phyloP scores from a whole-genome alignment of 352 stramenopile species.

The Pythium plurisporium region DNA sequence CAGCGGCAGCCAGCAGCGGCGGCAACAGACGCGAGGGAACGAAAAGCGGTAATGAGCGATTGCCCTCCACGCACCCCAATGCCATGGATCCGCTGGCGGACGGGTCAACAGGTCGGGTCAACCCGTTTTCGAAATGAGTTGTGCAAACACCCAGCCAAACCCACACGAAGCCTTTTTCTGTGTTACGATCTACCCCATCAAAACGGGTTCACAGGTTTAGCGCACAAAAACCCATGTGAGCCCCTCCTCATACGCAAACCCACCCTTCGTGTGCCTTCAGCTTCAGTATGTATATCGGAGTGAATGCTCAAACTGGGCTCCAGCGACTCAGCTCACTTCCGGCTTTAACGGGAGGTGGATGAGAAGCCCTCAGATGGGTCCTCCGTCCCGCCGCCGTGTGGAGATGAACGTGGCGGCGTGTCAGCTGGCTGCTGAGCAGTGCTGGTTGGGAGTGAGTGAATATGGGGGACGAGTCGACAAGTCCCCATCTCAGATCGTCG shows the following conservation, averaged over 20 bases:
- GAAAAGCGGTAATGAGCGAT: constrained; percentile 10
- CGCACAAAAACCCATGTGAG: neutral
- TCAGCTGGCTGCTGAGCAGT: no score
- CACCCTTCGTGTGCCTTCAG: no score
- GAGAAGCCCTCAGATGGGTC: neutral
- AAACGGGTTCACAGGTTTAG: neutral
- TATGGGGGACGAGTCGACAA: no score
- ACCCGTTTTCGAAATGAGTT: constrained; percentile 1
- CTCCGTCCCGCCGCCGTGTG: no score
- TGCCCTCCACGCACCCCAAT: constrained; percentile 17
- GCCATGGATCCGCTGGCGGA: constrained; percentile 19
- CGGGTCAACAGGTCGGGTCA: constrained; percentile 4
- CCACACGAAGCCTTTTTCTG: no score
- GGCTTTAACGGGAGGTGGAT: constrained; percentile 5
- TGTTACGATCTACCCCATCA: no score
- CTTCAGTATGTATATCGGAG: constrained; percentile 6
- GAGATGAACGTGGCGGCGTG: no score
- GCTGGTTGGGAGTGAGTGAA: no score
- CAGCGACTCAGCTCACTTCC: neutral
- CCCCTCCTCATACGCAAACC: neutral
- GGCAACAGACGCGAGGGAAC: neutral
- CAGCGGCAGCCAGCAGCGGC: neutral
- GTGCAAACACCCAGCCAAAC: constrained; percentile 18
- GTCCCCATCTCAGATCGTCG: no score
- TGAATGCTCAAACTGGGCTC: constrained; percentile 30